A percentile compares a stretch with the other conserved stretches of the same genome.
Evolutionary conservation across 306 rosid genomes (phyloP).

Genomic region (Phaseolus lunatus): DNA sequence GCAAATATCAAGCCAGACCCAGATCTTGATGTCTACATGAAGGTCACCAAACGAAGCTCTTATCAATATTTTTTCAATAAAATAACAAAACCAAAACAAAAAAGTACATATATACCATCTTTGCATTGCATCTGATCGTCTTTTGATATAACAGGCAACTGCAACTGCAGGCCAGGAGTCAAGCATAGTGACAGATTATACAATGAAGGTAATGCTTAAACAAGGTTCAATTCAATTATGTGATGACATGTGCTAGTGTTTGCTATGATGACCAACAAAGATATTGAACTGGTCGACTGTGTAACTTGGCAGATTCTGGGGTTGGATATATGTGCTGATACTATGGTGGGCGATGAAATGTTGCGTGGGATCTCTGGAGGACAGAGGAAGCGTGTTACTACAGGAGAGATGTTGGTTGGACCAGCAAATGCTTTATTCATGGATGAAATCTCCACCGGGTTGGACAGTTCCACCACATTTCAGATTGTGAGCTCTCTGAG

Average conservation of each 20-base stretch:
- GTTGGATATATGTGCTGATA: slow-evolving; percentile 85
- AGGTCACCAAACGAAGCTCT: slow-evolving; percentile 46
- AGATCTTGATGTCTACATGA: slow-evolving; percentile 92
- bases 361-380: slow-evolving; percentile 97
- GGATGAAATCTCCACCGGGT: slow-evolving; percentile 73
- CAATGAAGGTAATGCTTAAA: slow-evolving; percentile 13
- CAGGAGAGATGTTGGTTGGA: slow-evolving; percentile 74
- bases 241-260: neutral
- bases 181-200: slow-evolving; percentile 39
- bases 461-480: slow-evolving; percentile 72
- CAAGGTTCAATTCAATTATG: neutral
- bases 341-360: slow-evolving; percentile 87
- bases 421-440: slow-evolving; percentile 64
- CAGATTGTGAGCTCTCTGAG: slow-evolving; percentile 62
- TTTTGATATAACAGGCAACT: slow-evolving; percentile 45
- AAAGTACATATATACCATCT: no score
- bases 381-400: slow-evolving; percentile 89
- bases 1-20: slow-evolving; percentile 85
- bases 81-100: neutral
- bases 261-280: neutral
- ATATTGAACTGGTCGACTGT: slow-evolving; percentile 22
- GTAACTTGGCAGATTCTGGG: slow-evolving; percentile 70
- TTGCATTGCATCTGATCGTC: slow-evolving; percentile 7
- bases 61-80: neutral
- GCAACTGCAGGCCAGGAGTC: slow-evolving; percentile 65